Base-by-base conservation (phyloP, 176 grass and related monocot genomes). In the Triticum monococcum region DNA sequence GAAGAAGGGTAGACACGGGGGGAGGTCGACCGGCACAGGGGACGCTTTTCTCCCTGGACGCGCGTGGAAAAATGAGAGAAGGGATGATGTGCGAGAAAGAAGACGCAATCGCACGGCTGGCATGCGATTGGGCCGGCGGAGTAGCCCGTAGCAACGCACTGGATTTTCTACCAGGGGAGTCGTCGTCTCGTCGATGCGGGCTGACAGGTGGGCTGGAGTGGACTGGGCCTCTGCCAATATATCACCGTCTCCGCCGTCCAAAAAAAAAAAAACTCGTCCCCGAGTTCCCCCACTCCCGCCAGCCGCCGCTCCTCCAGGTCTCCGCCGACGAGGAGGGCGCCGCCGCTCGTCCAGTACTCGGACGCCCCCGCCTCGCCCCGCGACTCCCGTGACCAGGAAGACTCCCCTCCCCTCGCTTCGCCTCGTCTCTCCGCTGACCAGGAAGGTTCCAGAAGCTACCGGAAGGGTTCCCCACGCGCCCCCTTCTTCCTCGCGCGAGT, bases 371-470 rank as follows among this genome's bases (percentile, higher is more conserved):
- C 17, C 7, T 57, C 18, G 54, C 18, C 54, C 3, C 2, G 54
- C 54, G 7, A 57, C 54, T 57, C 18, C 7, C 54, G 17, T 57
- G 54, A 57, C 16, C 54, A 20, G 54, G 17, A 57, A 57, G 17
- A 8, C 54, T 57, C 0, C 14, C 48, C 50, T 54, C 1, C 14
- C 46, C 50, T 54, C 4, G 14, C 50, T 14, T 54, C 14, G 18
- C 17, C 52, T 56, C 52, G 43, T 13, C 18, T 57, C 54, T 18
- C 54, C 18, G 54, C 54, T 22, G 54, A 22, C 54, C 18, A 57
- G 60, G 22, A 9, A 22, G 31, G 25, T 91, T 85, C 89, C 41
- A 83, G 86, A 85, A 85, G 12, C 81, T 82, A 85, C 65, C 8
- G 10, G 77, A 89, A 87, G 31, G 24, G 24, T 41, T 62, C 72